A percentile compares a stretch with the other conserved stretches of the same genome.
Conservation (phyloP, 495 filamentous ascomycete genomes). For the Terfezia boudieri region DNA sequence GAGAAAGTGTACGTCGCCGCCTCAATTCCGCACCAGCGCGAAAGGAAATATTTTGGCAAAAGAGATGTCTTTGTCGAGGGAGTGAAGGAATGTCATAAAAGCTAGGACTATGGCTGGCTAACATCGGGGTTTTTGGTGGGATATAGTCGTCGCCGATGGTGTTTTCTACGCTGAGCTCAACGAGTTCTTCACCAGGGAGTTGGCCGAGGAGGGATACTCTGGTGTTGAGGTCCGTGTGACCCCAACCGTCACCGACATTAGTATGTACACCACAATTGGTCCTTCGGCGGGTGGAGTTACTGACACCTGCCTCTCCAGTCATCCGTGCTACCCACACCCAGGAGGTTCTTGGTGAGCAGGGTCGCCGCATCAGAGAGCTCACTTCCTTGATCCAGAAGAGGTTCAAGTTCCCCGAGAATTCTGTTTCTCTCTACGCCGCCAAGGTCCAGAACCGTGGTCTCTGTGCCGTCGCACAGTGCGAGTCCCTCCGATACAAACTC, state of each 20-base stretch:
- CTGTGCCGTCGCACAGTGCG: conserved; percentile 97
- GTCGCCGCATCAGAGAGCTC: conserved; percentile 97
- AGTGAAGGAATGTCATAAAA: background rate
- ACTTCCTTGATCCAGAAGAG: conserved; percentile 99
- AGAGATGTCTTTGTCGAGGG: background rate
- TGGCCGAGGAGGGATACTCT: conserved; percentile 98
- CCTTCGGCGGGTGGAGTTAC: background rate
- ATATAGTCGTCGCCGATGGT: conserved; percentile 73
- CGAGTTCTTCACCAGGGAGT: conserved; percentile 99
- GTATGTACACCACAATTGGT: conserved; percentile 24
- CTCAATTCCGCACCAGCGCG: background rate
- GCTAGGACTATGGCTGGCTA: background rate
- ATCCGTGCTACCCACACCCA: conserved; percentile 99
- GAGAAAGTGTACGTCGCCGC: background rate
- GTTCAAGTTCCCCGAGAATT: conserved; percentile 99
- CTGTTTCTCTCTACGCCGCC: conserved; percentile 95
- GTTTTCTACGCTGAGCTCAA: conserved; percentile 99
- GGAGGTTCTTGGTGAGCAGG: conserved; percentile 98
- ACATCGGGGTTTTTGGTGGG: background rate
- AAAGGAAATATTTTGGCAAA: background rate
- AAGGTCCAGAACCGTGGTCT: conserved; percentile 99
- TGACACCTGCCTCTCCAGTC: conserved; percentile 26
- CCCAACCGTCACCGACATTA: conserved; percentile 99
- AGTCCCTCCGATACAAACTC: conserved; percentile 98
- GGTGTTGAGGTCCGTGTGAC: conserved; percentile 99